These are phyloP conservation scores for Lasiosphaeria ovina DNA, from an alignment of 495 filamentous ascomycete species.

Conservation along the genomic window DNA sequence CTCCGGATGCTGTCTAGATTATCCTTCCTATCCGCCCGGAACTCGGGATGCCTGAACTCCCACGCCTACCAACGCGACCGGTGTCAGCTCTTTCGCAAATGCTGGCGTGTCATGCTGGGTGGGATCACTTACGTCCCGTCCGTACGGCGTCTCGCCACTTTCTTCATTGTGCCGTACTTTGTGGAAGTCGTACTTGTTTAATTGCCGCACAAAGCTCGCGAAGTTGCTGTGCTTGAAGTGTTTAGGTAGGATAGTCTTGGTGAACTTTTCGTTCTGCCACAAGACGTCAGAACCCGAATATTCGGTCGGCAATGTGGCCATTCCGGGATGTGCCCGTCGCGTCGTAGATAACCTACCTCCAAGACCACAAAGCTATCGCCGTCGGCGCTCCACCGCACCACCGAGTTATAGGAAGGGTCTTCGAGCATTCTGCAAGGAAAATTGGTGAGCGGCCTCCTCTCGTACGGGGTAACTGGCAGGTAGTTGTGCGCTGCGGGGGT, in stretches of 20 bases:
- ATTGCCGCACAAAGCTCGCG: conserved; percentile 94
- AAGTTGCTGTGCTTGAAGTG: conserved; percentile 99
- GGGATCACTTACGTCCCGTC: conserved; percentile 69
- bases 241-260: conserved; percentile 93
- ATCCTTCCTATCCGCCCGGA: conserved; percentile 92
- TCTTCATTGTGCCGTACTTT: conserved; percentile 98
- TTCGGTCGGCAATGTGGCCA: background rate
- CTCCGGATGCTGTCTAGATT: conserved; percentile 94
- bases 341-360: conserved; percentile 61
- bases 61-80: conserved; percentile 60
- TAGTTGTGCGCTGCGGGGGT: conserved; percentile 22
- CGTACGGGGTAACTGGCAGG: conserved; percentile 10
- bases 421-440: conserved; percentile 79
- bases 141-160: conserved; percentile 85
- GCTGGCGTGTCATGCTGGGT: background rate
- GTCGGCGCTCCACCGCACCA: conserved; percentile 93
- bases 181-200: conserved; percentile 99
- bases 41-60: conserved; percentile 98
- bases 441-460: conserved; percentile 25
- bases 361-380: conserved; percentile 96
- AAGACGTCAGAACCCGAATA: background rate
- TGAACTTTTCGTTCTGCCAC: conserved; percentile 91
- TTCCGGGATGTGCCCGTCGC: background rate
- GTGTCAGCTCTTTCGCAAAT: conserved; percentile 23
- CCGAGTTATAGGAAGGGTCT: conserved; percentile 85